phyloP scores from a whole-genome alignment of 2,329 filamentous ascomycete genomes.

The Phialemonium atrogriseum region DNA sequence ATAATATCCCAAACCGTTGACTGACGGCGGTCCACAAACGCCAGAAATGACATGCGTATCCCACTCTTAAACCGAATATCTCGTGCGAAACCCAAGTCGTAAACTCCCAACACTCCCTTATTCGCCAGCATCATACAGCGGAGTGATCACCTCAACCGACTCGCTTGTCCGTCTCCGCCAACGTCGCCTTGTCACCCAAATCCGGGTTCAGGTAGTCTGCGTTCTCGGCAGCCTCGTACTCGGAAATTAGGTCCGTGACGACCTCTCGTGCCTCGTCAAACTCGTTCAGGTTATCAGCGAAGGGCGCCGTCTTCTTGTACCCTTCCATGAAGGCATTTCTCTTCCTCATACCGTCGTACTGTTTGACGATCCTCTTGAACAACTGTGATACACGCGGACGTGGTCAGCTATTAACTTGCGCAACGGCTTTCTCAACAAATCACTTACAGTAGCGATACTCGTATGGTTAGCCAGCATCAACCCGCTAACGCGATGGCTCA shows the following conservation, averaged over 20 bases:
- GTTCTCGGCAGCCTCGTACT: slow-evolving; percentile 93
- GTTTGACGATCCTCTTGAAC: slow-evolving; percentile 86
- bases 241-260: slow-evolving; percentile 80
- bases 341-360: slow-evolving; percentile 91
- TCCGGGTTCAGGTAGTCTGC: slow-evolving; percentile 82
- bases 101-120: too few species aligned
- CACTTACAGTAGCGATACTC: slow-evolving; percentile 75
- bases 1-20: too few species aligned
- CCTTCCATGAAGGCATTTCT: slow-evolving; percentile 93
- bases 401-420: slow-evolving; percentile 3
- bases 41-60: too few species aligned
- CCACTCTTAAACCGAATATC: too few species aligned
- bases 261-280: slow-evolving; percentile 94
- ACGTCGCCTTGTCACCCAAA: slow-evolving; percentile 41
- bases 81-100: too few species aligned
- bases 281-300: slow-evolving; percentile 83
- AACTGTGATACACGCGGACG: too few species aligned
- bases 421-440: neutral
- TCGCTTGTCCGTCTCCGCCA: slow-evolving; percentile 45
- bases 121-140: too few species aligned
- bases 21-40: too few species aligned
- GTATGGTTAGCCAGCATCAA: slow-evolving; percentile 98
- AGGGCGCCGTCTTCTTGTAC: slow-evolving; percentile 93
- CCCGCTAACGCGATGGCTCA: slow-evolving; percentile 88
- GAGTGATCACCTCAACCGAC: slow-evolving; percentile 30